Evolutionary conservation across 768 basidiomycete genomes (phyloP), one percentile per base, ranked within the genome.

Genomic region (Rickenella mellea): DNA sequence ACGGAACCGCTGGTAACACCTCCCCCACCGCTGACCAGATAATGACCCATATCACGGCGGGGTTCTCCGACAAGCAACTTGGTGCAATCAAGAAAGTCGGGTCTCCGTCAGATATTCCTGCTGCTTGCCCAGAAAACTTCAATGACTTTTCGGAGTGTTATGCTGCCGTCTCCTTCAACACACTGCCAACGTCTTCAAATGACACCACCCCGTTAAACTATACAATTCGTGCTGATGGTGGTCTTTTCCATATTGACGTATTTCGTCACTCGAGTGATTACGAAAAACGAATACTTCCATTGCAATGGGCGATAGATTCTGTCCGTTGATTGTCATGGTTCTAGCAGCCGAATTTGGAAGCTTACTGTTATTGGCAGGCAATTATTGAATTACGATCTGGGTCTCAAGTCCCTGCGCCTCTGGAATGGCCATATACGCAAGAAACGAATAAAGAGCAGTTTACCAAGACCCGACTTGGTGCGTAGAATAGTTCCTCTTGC

Each of bases 231-330:
- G 80, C 76, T 0, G 86, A 88, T 55, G 69, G 64, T 3, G 83
- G 84, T 9, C 62, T 87, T 14, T 50, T 56, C 17, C 73, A 75
- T 47, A 73, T 87, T 48, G 72, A 89, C 50, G 85, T 85, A 0
- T 64, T 66, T 17, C 62, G 65, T 15, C 83, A 85, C 52, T 71
- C 61, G 3, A 79, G 81, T 45, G 82, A 84, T 57, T 76, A 80
- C 48, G 83, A 87, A 56, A 62, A 63, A 41, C 62, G 79, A 35
- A 67, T 85, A 24, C 54, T 89, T 14, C 86, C 86, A 1, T 48
- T 89, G 17, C 86, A 89, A 48, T 80, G 84, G 71, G 80, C 83
- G 8, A 64, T 89, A 27, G 86, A 89, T 50, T 66, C 73, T 55
- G 83, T 80, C 46, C 21, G 73, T 47, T 17, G 22, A 2, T 35